A percentile compares a stretch with the other conserved stretches of the same genome.
Evolutionary conservation across 2,329 filamentous ascomycete species (phyloP).

Genomic region (Colletotrichum scovillei): DNA sequence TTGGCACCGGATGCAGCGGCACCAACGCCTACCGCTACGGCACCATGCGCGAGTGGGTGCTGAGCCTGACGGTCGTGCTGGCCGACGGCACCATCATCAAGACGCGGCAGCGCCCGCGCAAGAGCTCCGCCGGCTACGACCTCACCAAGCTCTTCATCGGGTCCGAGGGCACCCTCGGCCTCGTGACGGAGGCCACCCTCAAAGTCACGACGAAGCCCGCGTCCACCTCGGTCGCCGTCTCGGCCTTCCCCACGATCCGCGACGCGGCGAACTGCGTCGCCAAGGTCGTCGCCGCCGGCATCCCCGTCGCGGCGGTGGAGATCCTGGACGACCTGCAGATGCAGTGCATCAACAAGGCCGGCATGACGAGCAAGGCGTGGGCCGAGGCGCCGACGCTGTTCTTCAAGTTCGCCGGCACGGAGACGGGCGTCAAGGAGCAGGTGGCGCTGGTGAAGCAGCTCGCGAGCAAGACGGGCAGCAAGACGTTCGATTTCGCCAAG

Average conservation of each 20-base stretch:
- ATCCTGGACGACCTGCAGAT: slow-evolving; percentile 95
- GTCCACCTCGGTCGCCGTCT: slow-evolving; percentile 83
- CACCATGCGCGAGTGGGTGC: slow-evolving; percentile 95
- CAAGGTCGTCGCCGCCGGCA: slow-evolving; percentile 81
- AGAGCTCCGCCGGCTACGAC: slow-evolving; percentile 93
- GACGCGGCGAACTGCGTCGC: slow-evolving; percentile 83
- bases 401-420: slow-evolving; percentile 85
- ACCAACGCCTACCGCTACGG: slow-evolving; percentile 94
- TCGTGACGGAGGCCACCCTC: slow-evolving; percentile 90
- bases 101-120: slow-evolving; percentile 87
- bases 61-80: slow-evolving; percentile 86
- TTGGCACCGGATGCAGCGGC: slow-evolving; percentile 78
- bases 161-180: slow-evolving; percentile 89
- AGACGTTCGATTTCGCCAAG: slow-evolving; percentile 82
- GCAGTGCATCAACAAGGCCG: slow-evolving; percentile 73
- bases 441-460: slow-evolving; percentile 74
- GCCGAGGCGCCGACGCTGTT: slow-evolving; percentile 80
- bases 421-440: slow-evolving; percentile 80
- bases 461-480: slow-evolving; percentile 70
- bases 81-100: slow-evolving; percentile 92
- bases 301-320: slow-evolving; percentile 92
- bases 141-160: slow-evolving; percentile 91
- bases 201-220: slow-evolving; percentile 87
- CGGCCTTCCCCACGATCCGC: slow-evolving; percentile 68
- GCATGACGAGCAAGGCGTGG: slow-evolving; percentile 75